Base-by-base conservation (phyloP, 2,329 filamentous ascomycete genomes). In the Aurifilum marmelostoma region DNA sequence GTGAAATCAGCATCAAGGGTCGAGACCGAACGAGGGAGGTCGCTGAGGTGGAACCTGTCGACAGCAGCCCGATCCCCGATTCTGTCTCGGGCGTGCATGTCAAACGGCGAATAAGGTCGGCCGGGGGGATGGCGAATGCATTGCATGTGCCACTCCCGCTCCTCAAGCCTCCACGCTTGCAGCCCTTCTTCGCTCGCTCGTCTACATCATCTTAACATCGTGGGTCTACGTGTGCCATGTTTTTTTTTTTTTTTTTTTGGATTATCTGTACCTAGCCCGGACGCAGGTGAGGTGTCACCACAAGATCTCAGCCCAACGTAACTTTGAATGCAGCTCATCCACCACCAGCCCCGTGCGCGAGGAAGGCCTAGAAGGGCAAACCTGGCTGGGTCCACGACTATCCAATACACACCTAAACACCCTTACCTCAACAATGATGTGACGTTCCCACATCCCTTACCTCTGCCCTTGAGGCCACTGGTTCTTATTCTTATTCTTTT, bases 271-370 rank as follows among this genome's bases (percentile, higher is more conserved):
- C 43, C 43, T 21, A 47, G 43, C 21, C 59, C 60, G 43, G 68
- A 62, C 52, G 66, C 64, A 68, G 60, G 62, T 65, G 29, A 68
- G 50, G 58, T 70, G 63, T 56, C 16, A 54, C 47, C 41, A 66
- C 67, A 64, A 71, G 67, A 69, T 71, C 69, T 68, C 58, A 68
- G 63, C 69, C 69, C 61, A 63, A 70, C 58, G 32, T 59, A 54
- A 24, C 50, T 52, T 24, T 29, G 58, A 54, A 16, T 62, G 63
- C 58, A 62, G 29, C 69, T 63, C 63, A 62, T 61, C 52, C 64
- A 60, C 60, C 52, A 16, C 14, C n/a, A 5, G 24, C 24, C 52
- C 52, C 16, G 52, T 18, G 18, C 24, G 43, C 43, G 7, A 47
- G 12, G 14, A 32, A 14, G 27, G 47, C 47, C 67, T 62, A 47